A percentile compares a stretch with the other conserved stretches of the same genome.
Conservation (phyloP, 495 filamentous ascomycete species). For the Collariella sp. region DNA sequence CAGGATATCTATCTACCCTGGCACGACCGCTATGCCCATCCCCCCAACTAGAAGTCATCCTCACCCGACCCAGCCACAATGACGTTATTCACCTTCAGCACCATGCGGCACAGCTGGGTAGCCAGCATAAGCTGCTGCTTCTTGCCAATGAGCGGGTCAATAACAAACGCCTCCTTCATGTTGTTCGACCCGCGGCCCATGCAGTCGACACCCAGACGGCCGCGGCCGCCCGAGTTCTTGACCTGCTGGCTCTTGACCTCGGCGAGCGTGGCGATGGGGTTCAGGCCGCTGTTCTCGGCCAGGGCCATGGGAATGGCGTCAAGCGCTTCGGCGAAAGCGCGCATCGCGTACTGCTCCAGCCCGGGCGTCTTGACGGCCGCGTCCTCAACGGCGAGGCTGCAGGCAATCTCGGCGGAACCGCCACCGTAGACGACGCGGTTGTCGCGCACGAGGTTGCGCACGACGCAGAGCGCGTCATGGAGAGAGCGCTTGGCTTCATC, state of each 20-base stretch:
- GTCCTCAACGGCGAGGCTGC: slow-evolving; percentile 90
- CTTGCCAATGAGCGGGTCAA: slow-evolving; percentile 96
- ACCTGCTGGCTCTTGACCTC: slow-evolving; percentile 93
- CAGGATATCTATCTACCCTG: slow-evolving; percentile 5
- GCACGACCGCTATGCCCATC: neutral
- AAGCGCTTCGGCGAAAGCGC: slow-evolving; percentile 90
- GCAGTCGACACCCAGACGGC: slow-evolving; percentile 87
- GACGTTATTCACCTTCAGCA: slow-evolving; percentile 95
- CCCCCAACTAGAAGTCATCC: slow-evolving; percentile 66
- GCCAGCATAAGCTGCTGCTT: slow-evolving; percentile 91
- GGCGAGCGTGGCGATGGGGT: slow-evolving; percentile 90
- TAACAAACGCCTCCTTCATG: slow-evolving; percentile 95
- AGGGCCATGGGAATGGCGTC: slow-evolving; percentile 94
- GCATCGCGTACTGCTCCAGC: slow-evolving; percentile 97
- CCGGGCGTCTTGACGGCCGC: slow-evolving; percentile 92
- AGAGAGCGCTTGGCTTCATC: slow-evolving; percentile 97
- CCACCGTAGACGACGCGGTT: slow-evolving; percentile 99
- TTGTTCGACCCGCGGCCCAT: slow-evolving; percentile 92
- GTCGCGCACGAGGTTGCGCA: slow-evolving; percentile 90
- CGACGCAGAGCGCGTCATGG: slow-evolving; percentile 95
- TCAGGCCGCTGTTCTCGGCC: slow-evolving; percentile 92
- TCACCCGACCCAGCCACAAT: slow-evolving; percentile 91
- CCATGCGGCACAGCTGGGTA: slow-evolving; percentile 97
- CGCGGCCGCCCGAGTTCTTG: slow-evolving; percentile 61
- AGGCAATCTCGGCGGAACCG: slow-evolving; percentile 95